Base-by-base conservation (phyloP, 441 rosid species). In the Macaranga tanarius region DNA sequence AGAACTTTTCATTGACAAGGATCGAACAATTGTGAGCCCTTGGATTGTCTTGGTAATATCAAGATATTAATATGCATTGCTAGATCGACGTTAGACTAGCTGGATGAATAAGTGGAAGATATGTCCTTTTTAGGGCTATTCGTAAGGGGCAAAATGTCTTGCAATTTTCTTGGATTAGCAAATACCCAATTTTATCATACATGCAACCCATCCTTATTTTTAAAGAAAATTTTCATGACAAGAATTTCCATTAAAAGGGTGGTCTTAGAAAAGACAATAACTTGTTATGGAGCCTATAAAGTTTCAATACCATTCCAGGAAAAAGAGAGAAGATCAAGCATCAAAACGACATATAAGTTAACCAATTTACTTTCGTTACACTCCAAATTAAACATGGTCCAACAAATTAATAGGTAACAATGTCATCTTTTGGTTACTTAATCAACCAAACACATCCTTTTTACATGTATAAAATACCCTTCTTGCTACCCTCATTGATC, bases 281-380 rank as follows among this genome's bases (percentile, higher is more conserved):
- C 26, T 19, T 31, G 11, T 16, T 51, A 52, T 44, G 26, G 15
- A 19, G 10, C 50, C 17, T 52, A 2, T 63, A 50, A 10, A 54
- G 26, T 7, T 50, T 17, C 38, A 54, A 6, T 42, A 40, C 45
- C 42, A 47, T 42, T 42, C 19, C 25, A 56, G 50, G 50, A 47
- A 11, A 40, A 42, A 8, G 11, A 5, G 51, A n/a, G 1, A 45
- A 5, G 0, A 66, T 50, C 5, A 6, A 50, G 38, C 48, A 48
- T 59, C 44, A 15, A 45, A 60, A 28, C 34, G 40, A 22, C 28
- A 48, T 7, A 8, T 25, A 19, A 34, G 70, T 75, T 48, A 69
- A 77, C 23, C 50, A 48, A 67, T 60, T 69, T 70, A 56, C 86
- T 85, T 85, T 70, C 58, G 76, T 79, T 80, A 51, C 65, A 81